A percentile compares a stretch with the other conserved stretches of the same genome.
These are phyloP conservation scores for Trichosporon ovoides DNA, from an alignment of 1,284 basidiomycete genomes.

Conservation along the genomic window DNA sequence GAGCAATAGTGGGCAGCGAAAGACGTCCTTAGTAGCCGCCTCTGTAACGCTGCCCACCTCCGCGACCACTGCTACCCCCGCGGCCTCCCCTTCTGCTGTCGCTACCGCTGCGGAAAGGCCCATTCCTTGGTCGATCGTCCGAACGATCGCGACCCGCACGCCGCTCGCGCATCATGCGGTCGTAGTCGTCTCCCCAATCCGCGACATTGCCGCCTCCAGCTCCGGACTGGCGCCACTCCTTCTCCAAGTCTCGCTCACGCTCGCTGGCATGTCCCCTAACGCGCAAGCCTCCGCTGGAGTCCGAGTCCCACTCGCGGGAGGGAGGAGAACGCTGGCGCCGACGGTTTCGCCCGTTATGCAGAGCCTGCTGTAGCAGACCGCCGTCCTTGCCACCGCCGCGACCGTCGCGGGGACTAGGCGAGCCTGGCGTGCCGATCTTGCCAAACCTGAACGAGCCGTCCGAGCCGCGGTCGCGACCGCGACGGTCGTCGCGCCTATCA, in stretches of 20 bases:
- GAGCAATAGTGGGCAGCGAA: too few relatives aligned
- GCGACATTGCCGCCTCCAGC: conserved; percentile 24
- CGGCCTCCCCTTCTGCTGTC: background rate
- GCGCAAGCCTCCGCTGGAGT: background rate
- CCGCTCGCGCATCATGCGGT: conserved; percentile 11
- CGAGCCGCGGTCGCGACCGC: background rate
- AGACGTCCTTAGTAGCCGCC: conserved; percentile 28
- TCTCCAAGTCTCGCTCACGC: conserved; percentile 15
- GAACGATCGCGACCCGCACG: background rate
- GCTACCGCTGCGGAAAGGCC: background rate
- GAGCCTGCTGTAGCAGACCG: background rate
- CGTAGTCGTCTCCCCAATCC: conserved; percentile 22
- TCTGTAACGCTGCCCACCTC: conserved; percentile 22
- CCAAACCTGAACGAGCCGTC: background rate
- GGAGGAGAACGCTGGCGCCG: background rate
- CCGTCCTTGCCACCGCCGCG: background rate
- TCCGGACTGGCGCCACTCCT: conserved; percentile 18
- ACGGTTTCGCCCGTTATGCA: background rate
- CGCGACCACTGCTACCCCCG: background rate
- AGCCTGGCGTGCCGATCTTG: background rate
- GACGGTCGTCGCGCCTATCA: background rate
- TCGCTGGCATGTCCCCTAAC: background rate
- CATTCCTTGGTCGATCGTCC: conserved; percentile 8
- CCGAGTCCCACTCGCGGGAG: background rate
- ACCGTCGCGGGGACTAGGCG: background rate